Evolutionary conservation across 2,329 filamentous ascomycete genomes (phyloP).

Genomic region (Cryphonectria japonica): DNA sequence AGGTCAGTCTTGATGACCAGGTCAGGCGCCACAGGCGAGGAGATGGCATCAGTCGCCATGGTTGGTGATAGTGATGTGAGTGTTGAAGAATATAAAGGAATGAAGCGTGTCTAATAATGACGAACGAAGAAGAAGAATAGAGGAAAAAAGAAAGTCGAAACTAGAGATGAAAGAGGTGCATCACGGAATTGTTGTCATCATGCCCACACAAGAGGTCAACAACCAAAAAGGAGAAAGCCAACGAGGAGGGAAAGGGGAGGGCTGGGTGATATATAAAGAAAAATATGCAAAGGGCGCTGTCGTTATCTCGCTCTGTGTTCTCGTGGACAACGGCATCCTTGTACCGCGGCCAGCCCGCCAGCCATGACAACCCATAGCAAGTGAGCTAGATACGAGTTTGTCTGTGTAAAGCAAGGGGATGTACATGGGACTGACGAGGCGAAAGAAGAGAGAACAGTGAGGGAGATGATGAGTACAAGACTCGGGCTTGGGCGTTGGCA

Average conservation of each 20-base stretch:
- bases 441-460: background rate
- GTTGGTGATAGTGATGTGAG: background rate
- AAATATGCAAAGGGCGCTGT: constrained; percentile 3
- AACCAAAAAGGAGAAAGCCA: background rate
- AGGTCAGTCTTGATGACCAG: constrained; percentile 41
- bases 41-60: constrained; percentile 20
- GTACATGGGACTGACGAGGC: constrained; percentile 1
- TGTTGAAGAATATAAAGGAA: background rate
- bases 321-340: constrained; percentile 18
- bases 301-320: background rate
- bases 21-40: constrained; percentile 25
- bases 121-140: background rate
- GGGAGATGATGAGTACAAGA: constrained; percentile 18
- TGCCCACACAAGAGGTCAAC: background rate
- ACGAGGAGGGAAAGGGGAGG: background rate
- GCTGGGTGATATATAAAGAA: constrained; percentile 21
- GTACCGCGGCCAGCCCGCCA: constrained; percentile 15
- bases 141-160: background rate
- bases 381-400: background rate
- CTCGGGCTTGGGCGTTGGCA: background rate
- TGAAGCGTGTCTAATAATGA: background rate
- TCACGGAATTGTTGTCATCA: background rate
- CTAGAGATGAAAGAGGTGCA: background rate
- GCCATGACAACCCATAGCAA: constrained; percentile 13
- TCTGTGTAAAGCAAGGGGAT: background rate